phyloP scores from a whole-genome alignment of 306 rosid species.

The Sicyos baderoa region DNA sequence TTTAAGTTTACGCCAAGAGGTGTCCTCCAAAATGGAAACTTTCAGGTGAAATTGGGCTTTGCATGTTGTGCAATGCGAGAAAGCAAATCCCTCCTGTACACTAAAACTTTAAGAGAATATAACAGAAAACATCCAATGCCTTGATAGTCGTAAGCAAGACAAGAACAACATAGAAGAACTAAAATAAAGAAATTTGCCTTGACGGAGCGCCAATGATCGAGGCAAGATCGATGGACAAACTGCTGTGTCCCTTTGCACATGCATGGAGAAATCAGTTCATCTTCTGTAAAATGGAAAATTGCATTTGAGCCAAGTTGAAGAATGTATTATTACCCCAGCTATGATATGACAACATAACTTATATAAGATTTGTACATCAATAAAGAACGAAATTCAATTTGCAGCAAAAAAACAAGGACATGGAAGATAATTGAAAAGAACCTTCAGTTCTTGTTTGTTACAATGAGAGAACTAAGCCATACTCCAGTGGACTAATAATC shows the following conservation, averaged over 20 bases:
- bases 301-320: slow-evolving; percentile 21
- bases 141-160: slow-evolving; percentile 1
- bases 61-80: slow-evolving; percentile 98
- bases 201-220: slow-evolving; percentile 99
- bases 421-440: neutral
- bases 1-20: slow-evolving; percentile 75
- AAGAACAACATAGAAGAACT: slow-evolving; percentile 15
- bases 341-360: slow-evolving; percentile 5
- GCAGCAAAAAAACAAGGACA: neutral
- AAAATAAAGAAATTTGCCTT: slow-evolving; percentile 41
- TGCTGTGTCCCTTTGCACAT: slow-evolving; percentile 99
- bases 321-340: slow-evolving; percentile 8
- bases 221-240: slow-evolving; percentile 95
- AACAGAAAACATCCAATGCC: slow-evolving; percentile 1
- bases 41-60: slow-evolving; percentile 92
- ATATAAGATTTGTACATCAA: neutral
- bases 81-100: slow-evolving; percentile 91
- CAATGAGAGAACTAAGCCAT: neutral
- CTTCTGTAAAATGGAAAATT: slow-evolving; percentile 41
- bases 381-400: neutral
- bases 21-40: slow-evolving; percentile 74
- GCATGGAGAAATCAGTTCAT: slow-evolving; percentile 94
- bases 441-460: slow-evolving; percentile 7
- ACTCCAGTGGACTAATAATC: neutral
- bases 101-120: neutral